Conservation (phyloP, 2,329 filamentous ascomycete genomes). For the Trichoderma endophyticum region DNA sequence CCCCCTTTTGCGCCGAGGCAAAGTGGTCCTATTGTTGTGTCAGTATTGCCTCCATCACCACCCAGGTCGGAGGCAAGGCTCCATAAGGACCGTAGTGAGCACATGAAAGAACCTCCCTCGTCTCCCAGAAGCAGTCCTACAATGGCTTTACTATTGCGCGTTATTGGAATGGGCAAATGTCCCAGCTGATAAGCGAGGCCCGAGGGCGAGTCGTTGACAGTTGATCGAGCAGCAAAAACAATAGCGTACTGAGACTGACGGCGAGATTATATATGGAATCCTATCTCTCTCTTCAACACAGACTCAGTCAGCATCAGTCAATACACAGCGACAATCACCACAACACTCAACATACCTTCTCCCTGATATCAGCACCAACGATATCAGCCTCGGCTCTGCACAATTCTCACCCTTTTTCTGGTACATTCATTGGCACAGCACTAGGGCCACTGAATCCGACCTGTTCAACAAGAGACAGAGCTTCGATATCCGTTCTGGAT, state of each 20-base stretch:
- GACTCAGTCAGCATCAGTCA: neutral
- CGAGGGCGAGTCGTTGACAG: neutral
- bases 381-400: neutral
- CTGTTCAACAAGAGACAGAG: neutral
- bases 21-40: neutral
- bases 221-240: neutral
- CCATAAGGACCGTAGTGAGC: neutral
- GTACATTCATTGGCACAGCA: neutral
- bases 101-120: neutral
- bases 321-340: neutral
- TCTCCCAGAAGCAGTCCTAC: neutral
- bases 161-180: neutral
- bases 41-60: neutral
- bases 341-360: neutral
- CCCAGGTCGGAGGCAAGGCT: neutral
- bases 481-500: neutral
- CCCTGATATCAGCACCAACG: neutral
- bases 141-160: neutral
- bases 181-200: constrained; percentile 1
- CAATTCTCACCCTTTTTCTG: neutral
- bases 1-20: neutral
- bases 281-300: neutral
- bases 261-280: neutral
- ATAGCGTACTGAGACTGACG: neutral
- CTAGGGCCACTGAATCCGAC: neutral